These are phyloP conservation scores for Nigrospora sphaerica DNA, from an alignment of 2,329 filamentous ascomycete species.

Conservation along the genomic window DNA sequence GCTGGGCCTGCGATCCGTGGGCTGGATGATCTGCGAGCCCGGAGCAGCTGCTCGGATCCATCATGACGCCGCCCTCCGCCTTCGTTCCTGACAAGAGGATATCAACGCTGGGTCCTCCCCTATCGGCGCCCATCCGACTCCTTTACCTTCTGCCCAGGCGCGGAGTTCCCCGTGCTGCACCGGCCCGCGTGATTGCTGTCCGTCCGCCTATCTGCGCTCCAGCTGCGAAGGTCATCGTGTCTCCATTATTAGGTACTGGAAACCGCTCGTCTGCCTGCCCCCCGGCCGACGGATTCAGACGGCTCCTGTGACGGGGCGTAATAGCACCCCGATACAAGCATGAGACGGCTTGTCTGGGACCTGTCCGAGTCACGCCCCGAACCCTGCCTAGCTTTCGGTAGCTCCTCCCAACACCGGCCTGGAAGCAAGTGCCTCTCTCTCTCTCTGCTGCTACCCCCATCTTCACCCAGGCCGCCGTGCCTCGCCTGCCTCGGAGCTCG, in stretches of 20 bases:
- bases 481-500: too few species aligned
- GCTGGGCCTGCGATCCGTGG: too few species aligned
- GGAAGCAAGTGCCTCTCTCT: too few species aligned
- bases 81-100: neutral
- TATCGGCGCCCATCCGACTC: neutral
- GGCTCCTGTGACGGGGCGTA: neutral
- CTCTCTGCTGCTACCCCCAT: too few species aligned
- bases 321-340: slow-evolving; percentile 1
- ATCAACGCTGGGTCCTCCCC: neutral
- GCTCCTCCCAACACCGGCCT: too few species aligned
- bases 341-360: neutral
- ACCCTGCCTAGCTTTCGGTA: too few species aligned
- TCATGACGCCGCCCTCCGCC: neutral
- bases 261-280: neutral
- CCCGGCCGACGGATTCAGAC: slow-evolving; percentile 7
- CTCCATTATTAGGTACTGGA: neutral
- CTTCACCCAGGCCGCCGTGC: too few species aligned
- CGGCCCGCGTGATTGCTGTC: neutral
- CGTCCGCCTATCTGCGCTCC: neutral
- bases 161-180: slow-evolving; percentile 2
- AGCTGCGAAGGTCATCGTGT: neutral
- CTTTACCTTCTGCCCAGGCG: neutral
- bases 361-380: too few species aligned
- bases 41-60: neutral
- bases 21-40: too few species aligned